A percentile compares a stretch with the other conserved stretches of the same genome.
Conservation (phyloP, 352 stramenopile species). For the Globisporangium paroecandrum region DNA sequence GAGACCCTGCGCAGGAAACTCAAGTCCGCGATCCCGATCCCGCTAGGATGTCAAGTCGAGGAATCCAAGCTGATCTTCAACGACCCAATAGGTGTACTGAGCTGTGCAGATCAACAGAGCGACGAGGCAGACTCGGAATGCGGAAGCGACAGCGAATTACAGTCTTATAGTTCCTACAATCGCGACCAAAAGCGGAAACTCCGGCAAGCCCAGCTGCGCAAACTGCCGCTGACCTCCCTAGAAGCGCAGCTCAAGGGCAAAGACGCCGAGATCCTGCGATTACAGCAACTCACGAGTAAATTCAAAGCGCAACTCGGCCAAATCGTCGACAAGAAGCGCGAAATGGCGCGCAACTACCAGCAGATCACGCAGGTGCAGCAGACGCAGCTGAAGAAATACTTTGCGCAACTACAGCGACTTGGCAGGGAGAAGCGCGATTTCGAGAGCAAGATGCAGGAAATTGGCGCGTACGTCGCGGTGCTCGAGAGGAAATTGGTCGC, state of each 20-base stretch:
- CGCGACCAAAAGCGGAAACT: neutral
- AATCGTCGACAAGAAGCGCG: conserved; percentile 27
- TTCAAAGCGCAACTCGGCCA: conserved; percentile 24
- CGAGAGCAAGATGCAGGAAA: conserved; percentile 19
- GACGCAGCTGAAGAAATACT: conserved; percentile 38
- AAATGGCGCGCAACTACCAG: conserved; percentile 25
- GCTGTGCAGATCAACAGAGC: neutral
- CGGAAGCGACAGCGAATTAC: neutral
- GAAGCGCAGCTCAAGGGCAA: conserved; percentile 32
- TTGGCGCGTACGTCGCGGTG: conserved; percentile 24
- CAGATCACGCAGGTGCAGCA: conserved; percentile 28
- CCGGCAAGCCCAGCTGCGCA: conserved; percentile 17
- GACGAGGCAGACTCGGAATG: neutral
- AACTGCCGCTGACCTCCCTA: conserved; percentile 38
- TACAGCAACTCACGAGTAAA: conserved; percentile 30
- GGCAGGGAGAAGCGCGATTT: conserved; percentile 24
- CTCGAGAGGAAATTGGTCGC: conserved; percentile 32
- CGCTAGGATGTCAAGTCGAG: conserved; percentile 10
- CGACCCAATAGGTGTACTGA: neutral
- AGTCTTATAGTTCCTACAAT: neutral
- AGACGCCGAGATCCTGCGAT: conserved; percentile 28
- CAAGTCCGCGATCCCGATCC: conserved; percentile 14
- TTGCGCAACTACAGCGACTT: conserved; percentile 26
- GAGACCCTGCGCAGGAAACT: conserved; percentile 21
- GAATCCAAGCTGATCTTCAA: conserved; percentile 17